phyloP scores from a whole-genome alignment of 495 filamentous ascomycete genomes.

The Aspergillus steynii region DNA sequence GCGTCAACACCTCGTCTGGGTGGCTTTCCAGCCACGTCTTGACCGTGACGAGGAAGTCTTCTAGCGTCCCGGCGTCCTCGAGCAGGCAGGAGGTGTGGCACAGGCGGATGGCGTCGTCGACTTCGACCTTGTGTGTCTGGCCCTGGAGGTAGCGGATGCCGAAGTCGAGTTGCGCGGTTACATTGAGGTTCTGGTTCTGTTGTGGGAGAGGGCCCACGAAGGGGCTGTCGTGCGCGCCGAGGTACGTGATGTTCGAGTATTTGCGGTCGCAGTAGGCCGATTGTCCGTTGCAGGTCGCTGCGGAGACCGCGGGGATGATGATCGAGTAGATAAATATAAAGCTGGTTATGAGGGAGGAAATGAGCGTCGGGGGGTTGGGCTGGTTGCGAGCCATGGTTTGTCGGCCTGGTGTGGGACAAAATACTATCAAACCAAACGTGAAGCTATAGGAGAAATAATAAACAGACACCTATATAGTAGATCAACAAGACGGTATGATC shows the following conservation, averaged over 20 bases:
- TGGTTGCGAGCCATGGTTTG: conserved; percentile 8
- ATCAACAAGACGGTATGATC: too few species aligned
- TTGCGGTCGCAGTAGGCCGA: conserved; percentile 57
- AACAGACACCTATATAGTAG: not conserved
- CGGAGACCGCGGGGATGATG: conserved; percentile 11
- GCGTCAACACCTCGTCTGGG: conserved; percentile 67
- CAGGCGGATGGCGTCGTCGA: conserved; percentile 52
- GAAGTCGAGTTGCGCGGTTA: conserved; percentile 63
- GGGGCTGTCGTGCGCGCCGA: conserved; percentile 69
- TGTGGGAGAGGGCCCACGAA: conserved; percentile 61
- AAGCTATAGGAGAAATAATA: not conserved
- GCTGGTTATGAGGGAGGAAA: conserved; percentile 6
- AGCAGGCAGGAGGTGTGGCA: conserved; percentile 68
- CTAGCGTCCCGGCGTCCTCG: conserved; percentile 63
- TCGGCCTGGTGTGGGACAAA: not conserved
- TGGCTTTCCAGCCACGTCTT: conserved; percentile 65
- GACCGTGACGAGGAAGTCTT: conserved; percentile 56
- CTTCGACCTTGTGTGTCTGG: conserved; percentile 58
- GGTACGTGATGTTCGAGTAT: conserved; percentile 66
- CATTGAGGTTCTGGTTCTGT: conserved; percentile 67
- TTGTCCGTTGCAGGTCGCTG: conserved; percentile 63
- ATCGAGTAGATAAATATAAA: conserved; percentile 15
- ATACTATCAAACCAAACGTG: not conserved
- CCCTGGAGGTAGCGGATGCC: conserved; percentile 70
- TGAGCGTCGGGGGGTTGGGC: not conserved